Evolutionary conservation across 1,284 basidiomycete genomes (phyloP).

Genomic region (Tilletia horrida): DNA sequence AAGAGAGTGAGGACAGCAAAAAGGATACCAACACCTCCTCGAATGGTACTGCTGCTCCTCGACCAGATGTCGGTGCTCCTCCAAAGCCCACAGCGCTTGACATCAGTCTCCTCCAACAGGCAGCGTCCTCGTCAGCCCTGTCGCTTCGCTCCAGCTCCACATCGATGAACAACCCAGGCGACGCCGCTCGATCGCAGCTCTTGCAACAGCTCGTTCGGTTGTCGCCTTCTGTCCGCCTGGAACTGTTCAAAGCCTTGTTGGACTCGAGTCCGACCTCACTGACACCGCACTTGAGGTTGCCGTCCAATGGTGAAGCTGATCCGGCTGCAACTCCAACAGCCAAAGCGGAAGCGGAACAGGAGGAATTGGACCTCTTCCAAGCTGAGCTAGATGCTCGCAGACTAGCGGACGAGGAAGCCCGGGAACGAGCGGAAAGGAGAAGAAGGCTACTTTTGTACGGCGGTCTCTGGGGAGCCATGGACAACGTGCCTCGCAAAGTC

Average conservation of each 20-base stretch:
- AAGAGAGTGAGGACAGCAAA: slow-evolving; percentile 1
- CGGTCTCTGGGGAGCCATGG: slow-evolving; percentile 75
- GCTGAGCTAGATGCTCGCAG: slow-evolving; percentile 37
- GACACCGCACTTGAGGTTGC: background rate
- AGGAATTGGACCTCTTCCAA: slow-evolving; percentile 28
- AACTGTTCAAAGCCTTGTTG: background rate
- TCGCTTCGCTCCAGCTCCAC: background rate
- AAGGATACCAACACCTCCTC: background rate
- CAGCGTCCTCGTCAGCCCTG: slow-evolving; percentile 1
- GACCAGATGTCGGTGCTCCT: background rate
- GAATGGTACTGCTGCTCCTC: no score
- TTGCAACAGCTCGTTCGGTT: slow-evolving; percentile 9
- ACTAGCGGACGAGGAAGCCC: slow-evolving; percentile 37
- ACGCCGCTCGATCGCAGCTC: slow-evolving; percentile 10
- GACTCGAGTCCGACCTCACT: background rate
- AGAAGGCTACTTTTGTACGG: slow-evolving; percentile 60
- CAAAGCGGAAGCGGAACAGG: slow-evolving; percentile 19
- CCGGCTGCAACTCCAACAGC: background rate
- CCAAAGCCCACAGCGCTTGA: slow-evolving; percentile 11
- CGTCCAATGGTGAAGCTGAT: background rate
- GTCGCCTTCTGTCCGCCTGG: background rate
- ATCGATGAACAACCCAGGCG: background rate
- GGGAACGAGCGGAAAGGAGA: slow-evolving; percentile 65
- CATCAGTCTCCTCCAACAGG: slow-evolving; percentile 4
- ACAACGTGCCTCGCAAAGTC: slow-evolving; percentile 67